Percentiles rank a stretch among this genome's conserved stretches.
phyloP scores from a whole-genome alignment of 1,284 basidiomycete genomes.

The Ceratorhiza oryzae-sativae region DNA sequence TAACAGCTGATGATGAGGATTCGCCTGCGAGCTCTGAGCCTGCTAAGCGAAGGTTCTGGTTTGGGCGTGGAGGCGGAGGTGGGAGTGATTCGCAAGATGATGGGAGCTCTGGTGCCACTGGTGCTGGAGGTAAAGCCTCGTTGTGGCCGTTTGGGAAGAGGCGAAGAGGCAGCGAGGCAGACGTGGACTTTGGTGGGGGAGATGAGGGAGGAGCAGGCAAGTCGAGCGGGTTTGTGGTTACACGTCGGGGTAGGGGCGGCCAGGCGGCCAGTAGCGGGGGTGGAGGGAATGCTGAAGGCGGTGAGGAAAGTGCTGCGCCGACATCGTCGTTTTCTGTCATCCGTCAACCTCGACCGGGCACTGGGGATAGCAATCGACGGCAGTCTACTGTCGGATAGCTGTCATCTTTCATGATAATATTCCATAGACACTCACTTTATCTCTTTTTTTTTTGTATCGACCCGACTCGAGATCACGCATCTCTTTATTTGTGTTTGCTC shows the following conservation, averaged over 20 bases:
- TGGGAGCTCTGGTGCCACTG: slow-evolving; percentile 26
- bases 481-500: background rate
- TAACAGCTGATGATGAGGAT: slow-evolving; percentile 35
- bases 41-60: slow-evolving; percentile 38
- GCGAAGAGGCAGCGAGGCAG: slow-evolving; percentile 25
- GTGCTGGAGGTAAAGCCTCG: background rate
- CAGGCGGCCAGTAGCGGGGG: background rate
- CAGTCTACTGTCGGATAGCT: slow-evolving; percentile 27
- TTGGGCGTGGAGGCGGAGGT: slow-evolving; percentile 34
- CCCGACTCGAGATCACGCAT: background rate
- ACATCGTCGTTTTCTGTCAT: slow-evolving; percentile 31
- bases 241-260: background rate
- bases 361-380: slow-evolving; percentile 2
- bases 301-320: slow-evolving; percentile 5
- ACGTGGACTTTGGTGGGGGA: slow-evolving; percentile 19
- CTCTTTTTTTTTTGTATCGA: background rate
- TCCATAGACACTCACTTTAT: slow-evolving; percentile 26
- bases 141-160: slow-evolving; percentile 35
- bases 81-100: slow-evolving; percentile 24
- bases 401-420: background rate
- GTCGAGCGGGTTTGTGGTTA: slow-evolving; percentile 25
- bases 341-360: slow-evolving; percentile 30
- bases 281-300: background rate
- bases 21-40: slow-evolving; percentile 36
- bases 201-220: background rate